These are phyloP conservation scores for Yamadazyma diospyri DNA, from an alignment of 1,139 yeast species.

Conservation along the genomic window DNA sequence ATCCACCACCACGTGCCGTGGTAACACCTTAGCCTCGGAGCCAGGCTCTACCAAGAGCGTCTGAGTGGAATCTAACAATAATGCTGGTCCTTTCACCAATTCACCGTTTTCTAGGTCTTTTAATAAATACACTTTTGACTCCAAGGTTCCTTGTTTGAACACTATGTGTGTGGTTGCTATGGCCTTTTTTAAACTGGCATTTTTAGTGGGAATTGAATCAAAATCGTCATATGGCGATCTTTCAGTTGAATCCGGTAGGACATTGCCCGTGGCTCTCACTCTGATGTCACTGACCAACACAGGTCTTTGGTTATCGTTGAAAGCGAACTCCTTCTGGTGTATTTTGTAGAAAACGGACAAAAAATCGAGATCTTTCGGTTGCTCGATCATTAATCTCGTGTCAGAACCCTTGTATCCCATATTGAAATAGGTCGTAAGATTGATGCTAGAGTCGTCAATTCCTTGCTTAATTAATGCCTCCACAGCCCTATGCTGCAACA, in stretches of 20 bases:
- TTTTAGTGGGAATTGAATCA: slow-evolving; percentile 7
- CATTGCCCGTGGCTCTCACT: slow-evolving; percentile 16
- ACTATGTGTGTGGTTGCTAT: slow-evolving; percentile 7
- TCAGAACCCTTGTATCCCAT: slow-evolving; percentile 23
- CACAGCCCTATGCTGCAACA: slow-evolving; percentile 10
- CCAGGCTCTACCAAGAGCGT: slow-evolving; percentile 16
- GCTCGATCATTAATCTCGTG: slow-evolving; percentile 18
- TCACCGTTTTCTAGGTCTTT: slow-evolving; percentile 16
- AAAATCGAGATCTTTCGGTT: slow-evolving; percentile 21
- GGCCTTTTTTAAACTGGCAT: slow-evolving; percentile 5
- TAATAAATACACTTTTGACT: slow-evolving; percentile 16
- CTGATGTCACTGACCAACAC: slow-evolving; percentile 18
- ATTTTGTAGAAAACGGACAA: slow-evolving; percentile 39
- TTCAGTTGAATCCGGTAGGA: slow-evolving; percentile 23
- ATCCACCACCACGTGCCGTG: slow-evolving; percentile 21
- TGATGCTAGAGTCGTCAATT: slow-evolving; percentile 14
- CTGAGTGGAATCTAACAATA: slow-evolving; percentile 17
- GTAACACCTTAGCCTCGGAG: slow-evolving; percentile 13
- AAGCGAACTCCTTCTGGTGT: slow-evolving; percentile 71
- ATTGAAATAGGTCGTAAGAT: slow-evolving; percentile 15
- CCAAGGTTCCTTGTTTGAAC: slow-evolving; percentile 13
- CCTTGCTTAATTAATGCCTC: slow-evolving; percentile 17
- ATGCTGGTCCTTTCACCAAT: slow-evolving; percentile 18
- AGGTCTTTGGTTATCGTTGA: slow-evolving; percentile 51
- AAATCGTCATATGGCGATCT: slow-evolving; percentile 15